These are phyloP conservation scores for Sporothrix humicola DNA, from an alignment of 2,329 filamentous ascomycete species.

Conservation along the genomic window DNA sequence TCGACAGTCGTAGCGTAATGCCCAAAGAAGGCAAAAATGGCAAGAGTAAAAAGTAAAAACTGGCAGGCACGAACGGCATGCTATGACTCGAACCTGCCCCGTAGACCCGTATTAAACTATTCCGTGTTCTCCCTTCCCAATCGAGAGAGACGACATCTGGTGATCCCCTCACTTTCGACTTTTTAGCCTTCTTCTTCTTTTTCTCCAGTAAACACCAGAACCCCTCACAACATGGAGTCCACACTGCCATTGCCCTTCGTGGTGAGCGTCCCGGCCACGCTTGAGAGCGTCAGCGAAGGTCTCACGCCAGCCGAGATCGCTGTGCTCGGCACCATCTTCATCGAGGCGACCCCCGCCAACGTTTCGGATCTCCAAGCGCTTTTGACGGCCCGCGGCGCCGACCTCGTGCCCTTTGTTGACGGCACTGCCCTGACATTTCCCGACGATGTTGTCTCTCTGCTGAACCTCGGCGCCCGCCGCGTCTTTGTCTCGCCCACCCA, in stretches of 20 bases:
- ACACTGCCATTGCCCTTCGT: slow-evolving; percentile 68
- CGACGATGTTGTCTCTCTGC: slow-evolving; percentile 77
- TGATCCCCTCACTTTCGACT: slow-evolving; percentile 12
- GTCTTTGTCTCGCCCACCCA: slow-evolving; percentile 80
- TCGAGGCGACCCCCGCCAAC: slow-evolving; percentile 54
- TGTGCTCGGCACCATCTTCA: slow-evolving; percentile 64
- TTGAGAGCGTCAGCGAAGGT: slow-evolving; percentile 54
- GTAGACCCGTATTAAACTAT: background rate
- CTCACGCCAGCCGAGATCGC: slow-evolving; percentile 63
- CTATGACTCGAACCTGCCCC: slow-evolving; percentile 28
- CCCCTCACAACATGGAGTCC: slow-evolving; percentile 61
- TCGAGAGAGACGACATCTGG: background rate
- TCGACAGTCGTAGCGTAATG: background rate
- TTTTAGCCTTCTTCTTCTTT: background rate
- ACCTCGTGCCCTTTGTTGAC: slow-evolving; percentile 74
- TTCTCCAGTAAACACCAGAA: background rate
- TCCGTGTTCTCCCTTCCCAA: background rate
- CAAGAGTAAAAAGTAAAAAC: slow-evolving; percentile 2
- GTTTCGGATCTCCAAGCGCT: slow-evolving; percentile 54
- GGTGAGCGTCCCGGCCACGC: slow-evolving; percentile 57
- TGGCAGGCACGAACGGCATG: slow-evolving; percentile 12
- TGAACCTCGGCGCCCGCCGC: slow-evolving; percentile 84
- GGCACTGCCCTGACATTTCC: slow-evolving; percentile 70
- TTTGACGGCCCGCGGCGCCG: slow-evolving; percentile 56
- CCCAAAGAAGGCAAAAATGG: slow-evolving; percentile 11